Percentiles rank a stretch among this genome's conserved stretches.
Evolutionary conservation across 2,329 filamentous ascomycete genomes (phyloP).

Genomic region (Immersiporthe knoxdaviesiana): DNA sequence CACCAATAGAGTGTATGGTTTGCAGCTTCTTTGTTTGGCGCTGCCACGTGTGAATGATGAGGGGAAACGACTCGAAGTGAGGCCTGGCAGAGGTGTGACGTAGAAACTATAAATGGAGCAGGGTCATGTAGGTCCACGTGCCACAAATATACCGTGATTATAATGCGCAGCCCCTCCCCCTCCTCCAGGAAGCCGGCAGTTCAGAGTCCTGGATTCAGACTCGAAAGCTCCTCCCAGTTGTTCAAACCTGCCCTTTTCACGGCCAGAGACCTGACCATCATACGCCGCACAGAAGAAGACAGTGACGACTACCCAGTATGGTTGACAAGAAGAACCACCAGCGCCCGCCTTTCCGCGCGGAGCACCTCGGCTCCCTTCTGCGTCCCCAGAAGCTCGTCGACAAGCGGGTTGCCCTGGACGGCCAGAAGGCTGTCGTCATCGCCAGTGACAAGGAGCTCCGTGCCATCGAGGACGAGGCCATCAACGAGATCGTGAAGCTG

Average conservation of each 20-base stretch:
- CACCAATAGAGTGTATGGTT: neutral
- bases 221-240: neutral
- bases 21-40: neutral
- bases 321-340: conserved; percentile 31
- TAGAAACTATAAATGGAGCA: neutral
- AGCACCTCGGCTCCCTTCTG: conserved; percentile 75
- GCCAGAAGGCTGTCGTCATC: conserved; percentile 43
- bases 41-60: neutral
- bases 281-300: too few species aligned
- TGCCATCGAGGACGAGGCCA: conserved; percentile 59
- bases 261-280: too few species aligned
- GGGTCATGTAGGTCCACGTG: neutral
- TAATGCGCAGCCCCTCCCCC: neutral
- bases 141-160: neutral
- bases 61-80: neutral
- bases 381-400: conserved; percentile 68
- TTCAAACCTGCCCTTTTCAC: neutral
- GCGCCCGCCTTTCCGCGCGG: conserved; percentile 68
- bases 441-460: conserved; percentile 49
- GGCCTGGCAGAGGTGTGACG: neutral
- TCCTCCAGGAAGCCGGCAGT: neutral
- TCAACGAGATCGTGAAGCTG: conserved; percentile 60
- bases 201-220: neutral
- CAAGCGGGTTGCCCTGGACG: conserved; percentile 39
- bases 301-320: conserved; percentile 1